Evolutionary conservation across 345 rosid species (phyloP).

Genomic region (Euphorbia pulcherrima): DNA sequence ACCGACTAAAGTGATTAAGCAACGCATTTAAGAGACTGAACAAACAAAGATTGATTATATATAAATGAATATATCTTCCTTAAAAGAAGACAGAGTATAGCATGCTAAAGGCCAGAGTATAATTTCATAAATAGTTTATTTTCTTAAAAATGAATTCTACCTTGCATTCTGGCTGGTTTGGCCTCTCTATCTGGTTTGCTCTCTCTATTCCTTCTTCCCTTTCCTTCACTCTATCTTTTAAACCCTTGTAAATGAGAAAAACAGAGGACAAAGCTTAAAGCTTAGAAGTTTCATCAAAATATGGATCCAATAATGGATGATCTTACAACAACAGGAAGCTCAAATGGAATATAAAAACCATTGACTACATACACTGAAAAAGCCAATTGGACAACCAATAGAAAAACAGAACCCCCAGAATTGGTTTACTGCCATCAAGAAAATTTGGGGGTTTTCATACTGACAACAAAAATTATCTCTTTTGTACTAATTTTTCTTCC

Average conservation of each 20-base stretch:
- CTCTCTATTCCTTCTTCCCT: slow-evolving; percentile 53
- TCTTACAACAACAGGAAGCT: neutral
- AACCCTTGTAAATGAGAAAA: slow-evolving; percentile 36
- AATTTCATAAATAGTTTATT: too few relatives aligned
- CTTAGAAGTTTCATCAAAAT: too few relatives aligned
- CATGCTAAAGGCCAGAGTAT: too few relatives aligned
- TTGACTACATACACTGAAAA: neutral
- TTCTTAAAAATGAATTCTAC: slow-evolving; percentile 31
- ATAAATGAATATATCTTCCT: neutral
- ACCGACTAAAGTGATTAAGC: neutral
- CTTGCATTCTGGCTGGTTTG: slow-evolving; percentile 81
- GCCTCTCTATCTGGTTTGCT: too few relatives aligned
- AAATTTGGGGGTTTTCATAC: too few relatives aligned
- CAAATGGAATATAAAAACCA: slow-evolving; percentile 1
- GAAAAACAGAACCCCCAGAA: neutral
- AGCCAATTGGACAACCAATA: neutral
- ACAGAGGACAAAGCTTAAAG: too few relatives aligned
- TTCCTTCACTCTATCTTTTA: slow-evolving; percentile 59
- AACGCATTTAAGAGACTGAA: neutral
- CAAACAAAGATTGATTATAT: neutral
- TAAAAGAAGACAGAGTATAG: too few relatives aligned
- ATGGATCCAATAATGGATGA: too few relatives aligned
- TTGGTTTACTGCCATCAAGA: too few relatives aligned
- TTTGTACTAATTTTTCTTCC: neutral
- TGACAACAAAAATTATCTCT: too few relatives aligned